Evolutionary conservation across 2,329 filamentous ascomycete species (phyloP), one percentile per base, ranked within the genome.

Genomic region (Fusarium tuaranense): DNA sequence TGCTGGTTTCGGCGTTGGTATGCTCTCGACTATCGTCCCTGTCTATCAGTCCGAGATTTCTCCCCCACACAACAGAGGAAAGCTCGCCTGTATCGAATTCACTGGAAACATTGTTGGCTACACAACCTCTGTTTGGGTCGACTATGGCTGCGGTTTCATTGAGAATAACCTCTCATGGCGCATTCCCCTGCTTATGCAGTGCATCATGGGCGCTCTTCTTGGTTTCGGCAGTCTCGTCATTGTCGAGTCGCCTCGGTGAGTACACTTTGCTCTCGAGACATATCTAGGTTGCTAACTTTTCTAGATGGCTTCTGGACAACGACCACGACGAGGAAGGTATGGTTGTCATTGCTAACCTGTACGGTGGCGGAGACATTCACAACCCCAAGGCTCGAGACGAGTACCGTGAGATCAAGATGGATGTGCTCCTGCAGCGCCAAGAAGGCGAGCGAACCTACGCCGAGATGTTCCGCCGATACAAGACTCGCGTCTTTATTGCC

Each of bases 321-420:
- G 97, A 99, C 78, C 94, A 98, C 80, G 97, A 99, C 80, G 97
- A 99, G 82, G 97, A 99, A 83, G 97, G 97, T 63, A 98, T 99
- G 84, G 93, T 98, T 32, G 97, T 99, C 59, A 98, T 99, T 85
- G 97, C 97, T 69, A 98, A 98, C 81, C 88, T 99, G 8, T 98
- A 98, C 80, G 97, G 97, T 65, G 95, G 94, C 80, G 97, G 97
- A 70, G 97, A 99, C 82, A 95, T 98, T 71, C 95, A 98, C 84
- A 94, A 98, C 82, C 86, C 92, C 69, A 97, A 97, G 83, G 97
- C 97, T 2, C 92, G 95, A 68, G 95, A 98, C 66, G 97, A 99
- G 83, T 99, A 97, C 84, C 94, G 96, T 78, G 97, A 98, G 80
- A 99, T 99, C 86, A 99, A 99, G 87, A 98, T 98, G 94, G 92